Base-by-base conservation (phyloP, 208 protist genomes). In the Porcisia deanei region DNA sequence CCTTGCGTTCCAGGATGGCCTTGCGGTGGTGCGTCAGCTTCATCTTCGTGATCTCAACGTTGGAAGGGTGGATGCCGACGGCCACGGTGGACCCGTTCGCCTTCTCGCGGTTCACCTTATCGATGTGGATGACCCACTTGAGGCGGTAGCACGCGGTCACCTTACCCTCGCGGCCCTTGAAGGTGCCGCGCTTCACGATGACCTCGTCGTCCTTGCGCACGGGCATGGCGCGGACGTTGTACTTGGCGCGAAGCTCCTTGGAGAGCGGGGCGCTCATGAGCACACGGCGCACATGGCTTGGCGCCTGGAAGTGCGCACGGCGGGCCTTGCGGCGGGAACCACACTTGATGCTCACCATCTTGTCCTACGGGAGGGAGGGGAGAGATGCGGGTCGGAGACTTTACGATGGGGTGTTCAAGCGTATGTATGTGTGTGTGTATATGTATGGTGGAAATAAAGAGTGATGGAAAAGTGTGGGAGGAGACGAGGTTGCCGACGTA, bases 161-260 rank as follows among this genome's bases (percentile, higher is more conserved):
- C 91, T 99, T 99, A 65, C 99, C 99, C 74, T 97, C 93, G 58
- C 90, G 81, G 55, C 94, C 96, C 93, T 99, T 99, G 90, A 98
- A 95, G 76, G 81, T 86, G 73, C 99, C 99, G 57, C 92, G 91
- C 91, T 97, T 96, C 70, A 98, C 93, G 76, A 94, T 88, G 63
- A 99, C 99, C 91, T 99, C 99, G 84, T 99, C 99, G 72, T 99
- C 99, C 87, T 99, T 99, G 84, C 99, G 97, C 76, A 99, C 96
- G 71, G 99, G 99, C 84, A 99, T 93, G 47, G 97, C 97, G 76
- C 98, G 97, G 34, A 99, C 97, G 83, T 98, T 96, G 96, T 99
- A 98, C 94, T 99, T 99, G 43, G 90, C 91, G 75, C 98, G 94
- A 41, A 99, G 98, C 80, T 99, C 99, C 88, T 99, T 99, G 37